These are phyloP conservation scores for Myxozyma neotropica DNA, from an alignment of 805 yeast genomes.

Conservation along the genomic window DNA sequence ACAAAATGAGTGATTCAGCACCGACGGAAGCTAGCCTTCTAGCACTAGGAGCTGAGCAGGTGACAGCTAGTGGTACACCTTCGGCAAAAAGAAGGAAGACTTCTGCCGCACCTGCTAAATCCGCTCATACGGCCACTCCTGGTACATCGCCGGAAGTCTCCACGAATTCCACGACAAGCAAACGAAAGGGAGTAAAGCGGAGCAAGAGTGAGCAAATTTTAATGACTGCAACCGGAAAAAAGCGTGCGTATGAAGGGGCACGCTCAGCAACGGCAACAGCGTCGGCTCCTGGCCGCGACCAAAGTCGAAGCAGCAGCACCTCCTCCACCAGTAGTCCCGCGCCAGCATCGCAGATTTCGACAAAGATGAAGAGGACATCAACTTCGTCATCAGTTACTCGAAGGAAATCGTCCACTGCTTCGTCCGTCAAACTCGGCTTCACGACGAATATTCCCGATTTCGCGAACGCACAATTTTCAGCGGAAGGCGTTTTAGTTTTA, in stretches of 20 bases:
- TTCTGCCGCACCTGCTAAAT: constrained; percentile 1
- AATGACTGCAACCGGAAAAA: background rate
- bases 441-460: constrained; percentile 44
- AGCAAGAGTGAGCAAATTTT: background rate
- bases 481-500: constrained; percentile 39
- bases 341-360: background rate
- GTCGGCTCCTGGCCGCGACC: background rate
- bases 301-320: constrained; percentile 3
- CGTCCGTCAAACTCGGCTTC: constrained; percentile 11
- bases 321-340: constrained; percentile 7
- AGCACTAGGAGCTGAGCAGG: constrained; percentile 37
- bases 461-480: constrained; percentile 45
- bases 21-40: constrained; percentile 35
- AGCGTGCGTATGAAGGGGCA: constrained; percentile 1
- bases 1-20: constrained; percentile 32
- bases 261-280: background rate
- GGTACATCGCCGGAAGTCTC: background rate
- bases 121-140: background rate
- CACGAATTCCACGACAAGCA: background rate
- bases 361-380: background rate
- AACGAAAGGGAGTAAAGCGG: background rate
- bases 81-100: constrained; percentile 4
- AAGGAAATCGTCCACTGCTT: background rate
- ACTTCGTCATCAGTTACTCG: constrained; percentile 1
- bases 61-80: constrained; percentile 33